Evolutionary conservation across 1,139 yeast genomes (phyloP), one percentile per base, ranked within the genome.

Genomic region (Chernovozyma aurita): DNA sequence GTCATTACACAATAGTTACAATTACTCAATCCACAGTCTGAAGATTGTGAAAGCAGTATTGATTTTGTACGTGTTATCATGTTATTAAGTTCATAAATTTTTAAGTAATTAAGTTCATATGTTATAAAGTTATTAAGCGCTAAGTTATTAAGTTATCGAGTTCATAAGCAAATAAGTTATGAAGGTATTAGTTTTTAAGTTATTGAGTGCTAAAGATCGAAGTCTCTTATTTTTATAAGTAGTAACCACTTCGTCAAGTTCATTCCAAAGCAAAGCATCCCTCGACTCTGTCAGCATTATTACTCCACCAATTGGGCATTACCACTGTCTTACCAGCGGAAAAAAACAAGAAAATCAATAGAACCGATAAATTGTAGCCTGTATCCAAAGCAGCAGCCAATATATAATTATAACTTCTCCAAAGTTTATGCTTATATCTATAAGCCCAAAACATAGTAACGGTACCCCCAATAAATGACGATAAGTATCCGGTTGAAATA

Each of bases 291-390:
- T 43, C 41, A 2, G 55, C 52, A 41, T 70, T 63, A 43, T 72
- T 72, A 6, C 77, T 77, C 70, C 73, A 72, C 78, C 77, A 72
- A 33, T 55, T 37, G 0, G 74, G 74, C 61, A 67, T 63, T 3
- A 43, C 44, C 4, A 59, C 46, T 0, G 49, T 45, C 26, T 50
- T 50, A 1, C 65, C 64, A 31, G 60, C 52, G 2, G 71, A 55
- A 24, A 65, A 59, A 20, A 64, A 40, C 14, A 64, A 40, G 45
- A 71, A 71, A 8, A 71, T 56, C 18, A 61, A 41, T 28, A 70
- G 42, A 18, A 66, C 53, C 2, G 73, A 58, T 33, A 70, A 47
- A 39, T 71, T 71, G 46, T 64, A 68, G 7, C 77, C 78, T 0
- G 76, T 70, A 43, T 72, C 77, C 40, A 70, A 59, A 0, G 76